Conservation (phyloP, 306 rosid species). For the Hippophae tibetana region DNA sequence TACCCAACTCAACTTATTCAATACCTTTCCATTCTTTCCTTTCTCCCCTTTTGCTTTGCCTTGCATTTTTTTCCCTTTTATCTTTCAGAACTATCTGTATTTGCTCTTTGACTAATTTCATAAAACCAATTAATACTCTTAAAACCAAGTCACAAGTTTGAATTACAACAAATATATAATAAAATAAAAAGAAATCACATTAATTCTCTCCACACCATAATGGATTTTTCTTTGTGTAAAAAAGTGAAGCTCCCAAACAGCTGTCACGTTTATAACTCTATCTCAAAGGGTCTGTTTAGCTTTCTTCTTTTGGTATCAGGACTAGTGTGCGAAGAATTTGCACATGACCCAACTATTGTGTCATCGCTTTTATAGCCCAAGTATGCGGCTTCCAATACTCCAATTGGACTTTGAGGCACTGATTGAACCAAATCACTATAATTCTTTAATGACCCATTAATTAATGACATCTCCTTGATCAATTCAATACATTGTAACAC, state of each 20-base stretch:
- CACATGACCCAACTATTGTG: slow-evolving; percentile 54
- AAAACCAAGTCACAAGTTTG: no score
- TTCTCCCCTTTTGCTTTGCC: no score
- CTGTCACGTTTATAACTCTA: slow-evolving; percentile 35
- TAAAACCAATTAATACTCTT: no score
- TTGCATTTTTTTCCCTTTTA: no score
- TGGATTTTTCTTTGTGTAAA: slow-evolving; percentile 11
- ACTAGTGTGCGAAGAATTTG: slow-evolving; percentile 43
- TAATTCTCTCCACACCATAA: background rate
- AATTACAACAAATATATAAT: no score
- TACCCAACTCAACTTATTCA: no score
- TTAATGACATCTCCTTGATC: slow-evolving; percentile 32
- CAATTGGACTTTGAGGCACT: slow-evolving; percentile 72
- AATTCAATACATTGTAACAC: slow-evolving; percentile 47
- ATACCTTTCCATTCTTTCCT: no score
- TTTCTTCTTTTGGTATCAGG: slow-evolving; percentile 79
- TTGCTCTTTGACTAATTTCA: no score
- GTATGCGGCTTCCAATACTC: slow-evolving; percentile 67
- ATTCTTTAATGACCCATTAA: slow-evolving; percentile 20
- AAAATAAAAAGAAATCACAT: no score
- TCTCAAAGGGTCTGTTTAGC: slow-evolving; percentile 60
- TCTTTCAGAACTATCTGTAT: no score
- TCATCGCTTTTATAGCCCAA: slow-evolving; percentile 80
- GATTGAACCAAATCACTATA: slow-evolving; percentile 30
- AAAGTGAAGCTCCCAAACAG: slow-evolving; percentile 6